Conservation (phyloP, 805 yeast genomes). For the Myxozyma lipomycoides region DNA sequence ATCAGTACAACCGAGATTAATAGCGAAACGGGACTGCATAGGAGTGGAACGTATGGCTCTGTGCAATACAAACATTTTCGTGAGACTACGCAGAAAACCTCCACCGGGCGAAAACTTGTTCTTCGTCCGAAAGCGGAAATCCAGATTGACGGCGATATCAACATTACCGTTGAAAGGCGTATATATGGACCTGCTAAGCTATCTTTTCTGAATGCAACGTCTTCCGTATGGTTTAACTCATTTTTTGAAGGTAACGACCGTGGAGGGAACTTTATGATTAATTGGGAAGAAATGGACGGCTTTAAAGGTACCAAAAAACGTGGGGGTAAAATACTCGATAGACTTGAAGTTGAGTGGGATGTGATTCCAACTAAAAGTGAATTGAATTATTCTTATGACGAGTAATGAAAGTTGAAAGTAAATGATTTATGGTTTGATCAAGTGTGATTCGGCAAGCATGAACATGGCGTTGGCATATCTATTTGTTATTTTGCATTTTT, state of each 20-base stretch:
- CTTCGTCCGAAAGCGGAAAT: slow-evolving; percentile 23
- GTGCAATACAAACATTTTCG: background rate
- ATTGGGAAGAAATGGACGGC: slow-evolving; percentile 64
- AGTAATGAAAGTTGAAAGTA: background rate
- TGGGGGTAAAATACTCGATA: slow-evolving; percentile 54
- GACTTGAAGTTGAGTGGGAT: slow-evolving; percentile 44
- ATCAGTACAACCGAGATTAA: background rate
- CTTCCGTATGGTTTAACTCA: slow-evolving; percentile 45
- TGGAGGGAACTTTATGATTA: slow-evolving; percentile 28
- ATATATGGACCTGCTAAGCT: slow-evolving; percentile 24
- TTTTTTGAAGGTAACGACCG: slow-evolving; percentile 41
- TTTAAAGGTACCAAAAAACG: slow-evolving; percentile 54
- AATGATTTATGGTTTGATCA: background rate
- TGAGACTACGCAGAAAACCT: background rate
- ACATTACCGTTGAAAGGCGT: slow-evolving; percentile 23
- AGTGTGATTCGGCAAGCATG: background rate
- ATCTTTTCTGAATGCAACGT: slow-evolving; percentile 27
- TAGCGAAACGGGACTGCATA: slow-evolving; percentile 4
- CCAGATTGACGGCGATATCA: slow-evolving; percentile 27
- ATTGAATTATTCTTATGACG: no score
- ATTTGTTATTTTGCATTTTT: no score
- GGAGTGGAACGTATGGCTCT: slow-evolving; percentile 9
- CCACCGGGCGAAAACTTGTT: slow-evolving; percentile 11
- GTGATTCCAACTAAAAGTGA: slow-evolving; percentile 2
- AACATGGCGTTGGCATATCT: background rate